These are phyloP conservation scores for Neurospora pannonica DNA, from an alignment of 495 filamentous ascomycete species.

Conservation along the genomic window DNA sequence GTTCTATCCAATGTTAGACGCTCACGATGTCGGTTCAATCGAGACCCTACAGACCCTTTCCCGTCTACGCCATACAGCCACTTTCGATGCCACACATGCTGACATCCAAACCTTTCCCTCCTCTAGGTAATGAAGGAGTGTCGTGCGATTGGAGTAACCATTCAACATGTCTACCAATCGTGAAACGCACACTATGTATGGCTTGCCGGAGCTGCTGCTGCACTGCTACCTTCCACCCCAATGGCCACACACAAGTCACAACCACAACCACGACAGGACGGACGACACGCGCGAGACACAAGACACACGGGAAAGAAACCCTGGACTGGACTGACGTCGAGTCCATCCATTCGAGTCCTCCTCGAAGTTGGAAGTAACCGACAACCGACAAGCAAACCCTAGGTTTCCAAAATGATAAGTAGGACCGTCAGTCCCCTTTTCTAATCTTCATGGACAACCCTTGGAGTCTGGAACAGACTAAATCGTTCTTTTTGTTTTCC, in stretches of 20 bases:
- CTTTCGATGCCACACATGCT: not conserved
- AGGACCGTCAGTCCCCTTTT: not conserved
- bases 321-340: not conserved
- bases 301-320: not conserved
- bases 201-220: not conserved
- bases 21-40: not conserved
- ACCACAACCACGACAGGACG: not conserved
- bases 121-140: not conserved
- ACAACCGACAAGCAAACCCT: not conserved
- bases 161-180: not conserved
- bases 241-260: not conserved
- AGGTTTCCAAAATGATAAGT: not conserved
- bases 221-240: not conserved
- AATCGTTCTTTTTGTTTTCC: not conserved
- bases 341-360: not conserved
- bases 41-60: not conserved
- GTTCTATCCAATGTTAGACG: not conserved
- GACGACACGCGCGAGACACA: not conserved
- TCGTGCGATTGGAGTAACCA: not conserved
- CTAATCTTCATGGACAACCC: not conserved
- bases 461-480: not conserved
- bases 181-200: not conserved
- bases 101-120: not conserved
- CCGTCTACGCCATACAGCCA: not conserved
- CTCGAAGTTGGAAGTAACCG: not conserved